Base-by-base conservation (phyloP, 2,329 filamentous ascomycete genomes). In the Xylariaceae sp. region DNA sequence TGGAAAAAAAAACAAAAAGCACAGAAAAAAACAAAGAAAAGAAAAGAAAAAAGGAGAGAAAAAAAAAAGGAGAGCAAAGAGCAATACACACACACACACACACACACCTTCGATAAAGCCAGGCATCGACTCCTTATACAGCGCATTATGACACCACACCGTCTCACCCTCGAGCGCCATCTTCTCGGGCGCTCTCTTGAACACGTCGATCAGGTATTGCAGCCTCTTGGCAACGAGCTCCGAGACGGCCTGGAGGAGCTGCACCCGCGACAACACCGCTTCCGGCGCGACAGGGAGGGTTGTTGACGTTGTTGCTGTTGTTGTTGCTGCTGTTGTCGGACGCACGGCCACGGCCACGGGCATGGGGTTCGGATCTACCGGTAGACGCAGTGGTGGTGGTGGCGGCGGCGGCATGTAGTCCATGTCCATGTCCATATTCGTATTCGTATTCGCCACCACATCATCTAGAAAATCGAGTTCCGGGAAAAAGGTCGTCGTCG, bases 71-170 rank as follows among this genome's bases (percentile, higher is more conserved):
- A n/a, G n/a, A n/a, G n/a, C n/a, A n/a, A n/a, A n/a, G n/a, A n/a
- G n/a, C n/a, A n/a, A n/a, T n/a, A n/a, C n/a, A n/a, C n/a, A n/a
- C n/a, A n/a, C n/a, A n/a, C n/a, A n/a, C n/a, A n/a, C n/a, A n/a
- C 27, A 7, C 23, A 6, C 46, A 49, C 48, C 48, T 33, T 50
- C 46, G 15, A 50, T 26, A 12, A 18, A 43, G 0, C 18, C 3
- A 3, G 48, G 48, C 48, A 50, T 49, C 4, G 43, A 43, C 11
- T 50, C 41, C 13, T 29, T 31, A 21, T 47, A 50, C 3, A 50
- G n/a, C 8, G 38, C 36, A 4, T 41, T 39, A 34, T 50, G 48
- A 19, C 41, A 41, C 46, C 48, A 50, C 2, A 39, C 16, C n/a
- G 46, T 50, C 1, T 41, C 41, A 21, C 40, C 35, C 18, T 41